phyloP scores from a whole-genome alignment of 192 early-diverging fungal species.

The Coemansia asiatica region DNA sequence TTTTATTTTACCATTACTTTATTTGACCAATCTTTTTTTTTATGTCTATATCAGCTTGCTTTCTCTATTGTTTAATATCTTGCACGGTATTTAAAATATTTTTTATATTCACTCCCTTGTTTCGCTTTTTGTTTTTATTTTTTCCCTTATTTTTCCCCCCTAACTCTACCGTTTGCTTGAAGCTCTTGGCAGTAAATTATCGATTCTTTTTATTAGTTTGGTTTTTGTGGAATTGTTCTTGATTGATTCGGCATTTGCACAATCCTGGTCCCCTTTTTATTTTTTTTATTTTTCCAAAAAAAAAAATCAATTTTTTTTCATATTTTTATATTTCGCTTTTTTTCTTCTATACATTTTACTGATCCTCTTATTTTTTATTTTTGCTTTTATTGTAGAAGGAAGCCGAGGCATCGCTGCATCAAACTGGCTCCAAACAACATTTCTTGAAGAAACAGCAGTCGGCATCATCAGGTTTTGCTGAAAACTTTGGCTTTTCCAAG shows the following conservation, averaged over 20 bases:
- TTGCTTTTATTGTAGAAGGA: constrained; percentile 34
- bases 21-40: constrained; percentile 6
- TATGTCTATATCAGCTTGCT: constrained; percentile 3
- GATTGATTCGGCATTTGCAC: no score
- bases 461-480: constrained; percentile 46
- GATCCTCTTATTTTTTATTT: constrained; percentile 10
- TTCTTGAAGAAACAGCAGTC: constrained; percentile 54
- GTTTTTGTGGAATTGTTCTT: no score
- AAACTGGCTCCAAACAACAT: constrained; percentile 16
- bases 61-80: background rate
- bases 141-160: constrained; percentile 2
- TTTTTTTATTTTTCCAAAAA: background rate
- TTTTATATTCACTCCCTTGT: constrained; percentile 8
- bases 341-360: no score
- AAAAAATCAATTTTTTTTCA: no score
- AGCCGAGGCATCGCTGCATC: constrained; percentile 7
- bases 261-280: no score
- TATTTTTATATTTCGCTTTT: background rate
- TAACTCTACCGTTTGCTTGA: no score
- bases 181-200: no score
- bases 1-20: no score
- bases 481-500: constrained; percentile 43
- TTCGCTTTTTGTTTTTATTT: no score
- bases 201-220: no score
- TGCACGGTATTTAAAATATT: background rate